Evolutionary conservation across 495 filamentous ascomycete species (phyloP).

Genomic region (Xylaria bambusicola): DNA sequence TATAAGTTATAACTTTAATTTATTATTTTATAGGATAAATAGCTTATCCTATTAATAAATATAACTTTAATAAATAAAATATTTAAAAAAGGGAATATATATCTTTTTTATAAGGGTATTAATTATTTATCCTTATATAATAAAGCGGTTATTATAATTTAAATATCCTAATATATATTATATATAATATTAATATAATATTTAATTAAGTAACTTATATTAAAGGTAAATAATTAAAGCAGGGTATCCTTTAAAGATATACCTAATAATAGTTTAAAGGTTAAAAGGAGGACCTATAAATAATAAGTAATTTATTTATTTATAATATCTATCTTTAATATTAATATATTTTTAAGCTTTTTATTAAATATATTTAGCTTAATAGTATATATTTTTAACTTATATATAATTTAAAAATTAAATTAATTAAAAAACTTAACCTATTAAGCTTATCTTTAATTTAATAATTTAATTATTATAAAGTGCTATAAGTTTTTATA

Average conservation of each 20-base stretch:
- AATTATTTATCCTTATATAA: not conserved
- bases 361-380: not conserved
- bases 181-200: not conserved
- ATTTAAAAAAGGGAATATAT: not conserved
- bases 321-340: constrained; percentile 52
- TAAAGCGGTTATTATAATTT: no score
- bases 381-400: not conserved
- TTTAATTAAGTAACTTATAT: no score
- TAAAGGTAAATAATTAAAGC: no score
- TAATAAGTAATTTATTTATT: not conserved
- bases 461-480: no score
- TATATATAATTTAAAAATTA: not conserved
- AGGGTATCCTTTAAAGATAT: no score
- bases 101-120: not conserved
- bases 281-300: not conserved
- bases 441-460: not conserved
- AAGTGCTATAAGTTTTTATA: not conserved
- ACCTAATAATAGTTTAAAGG: not conserved
- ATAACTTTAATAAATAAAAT: not conserved
- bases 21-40: not conserved
- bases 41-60: not conserved
- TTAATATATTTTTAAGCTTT: constrained; percentile 74
- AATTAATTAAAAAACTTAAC: not conserved
- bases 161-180: not conserved
- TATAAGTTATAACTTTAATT: not conserved